A percentile compares a stretch with the other conserved stretches of the same genome.
phyloP scores from a whole-genome alignment of 78 protist species.

The Dictyostelium brefeldianum region DNA sequence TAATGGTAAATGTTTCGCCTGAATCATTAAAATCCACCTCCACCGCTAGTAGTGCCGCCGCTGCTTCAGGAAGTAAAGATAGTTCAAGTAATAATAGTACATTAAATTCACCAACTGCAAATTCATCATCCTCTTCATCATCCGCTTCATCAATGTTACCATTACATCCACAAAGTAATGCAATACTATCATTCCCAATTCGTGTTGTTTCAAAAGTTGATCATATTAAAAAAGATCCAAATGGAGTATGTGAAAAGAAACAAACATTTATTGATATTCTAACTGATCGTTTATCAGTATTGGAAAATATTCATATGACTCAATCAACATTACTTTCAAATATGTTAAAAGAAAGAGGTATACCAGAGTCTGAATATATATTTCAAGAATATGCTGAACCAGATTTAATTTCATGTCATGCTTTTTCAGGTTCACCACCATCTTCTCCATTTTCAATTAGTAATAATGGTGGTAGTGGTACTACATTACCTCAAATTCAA shows the following conservation, averaged over 20 bases:
- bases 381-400: slow-evolving; percentile 2
- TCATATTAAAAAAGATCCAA: slow-evolving; percentile 67
- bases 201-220: slow-evolving; percentile 77
- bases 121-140: too few relatives aligned
- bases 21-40: background rate
- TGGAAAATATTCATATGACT: slow-evolving; percentile 13
- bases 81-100: background rate
- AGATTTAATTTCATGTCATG: slow-evolving; percentile 1
- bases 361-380: background rate
- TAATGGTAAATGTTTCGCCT: slow-evolving; percentile 15
- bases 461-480: background rate
- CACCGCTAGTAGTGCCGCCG: background rate
- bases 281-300: slow-evolving; percentile 33
- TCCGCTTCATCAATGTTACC: too few relatives aligned
- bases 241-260: slow-evolving; percentile 71
- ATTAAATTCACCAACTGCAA: too few relatives aligned
- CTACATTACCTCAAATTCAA: background rate
- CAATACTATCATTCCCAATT: slow-evolving; percentile 48
- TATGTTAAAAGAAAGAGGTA: slow-evolving; percentile 30
- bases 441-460: slow-evolving; percentile 38
- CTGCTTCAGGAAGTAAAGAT: too few relatives aligned
- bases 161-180: background rate
- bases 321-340: slow-evolving; percentile 20
- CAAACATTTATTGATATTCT: slow-evolving; percentile 73
- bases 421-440: slow-evolving; percentile 33